phyloP scores from a whole-genome alignment of 495 filamentous ascomycete genomes.

The Immersiella caudata region DNA sequence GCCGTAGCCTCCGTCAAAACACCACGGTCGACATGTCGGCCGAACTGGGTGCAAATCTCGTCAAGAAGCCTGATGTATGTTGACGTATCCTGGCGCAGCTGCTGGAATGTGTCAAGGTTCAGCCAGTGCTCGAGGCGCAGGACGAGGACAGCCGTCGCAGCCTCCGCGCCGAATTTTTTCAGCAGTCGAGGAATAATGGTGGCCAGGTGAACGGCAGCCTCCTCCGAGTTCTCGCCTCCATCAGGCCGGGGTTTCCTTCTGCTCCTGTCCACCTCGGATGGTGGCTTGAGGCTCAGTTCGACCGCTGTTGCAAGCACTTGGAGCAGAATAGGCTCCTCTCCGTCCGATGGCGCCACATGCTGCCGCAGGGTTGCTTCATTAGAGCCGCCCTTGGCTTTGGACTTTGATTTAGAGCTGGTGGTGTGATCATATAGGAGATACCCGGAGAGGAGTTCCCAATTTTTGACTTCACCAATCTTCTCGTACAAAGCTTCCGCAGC shows the following conservation, averaged over 20 bases:
- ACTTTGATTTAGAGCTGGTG: slow-evolving; percentile 48
- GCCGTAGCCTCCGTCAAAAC: slow-evolving; percentile 84
- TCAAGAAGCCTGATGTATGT: slow-evolving; percentile 82
- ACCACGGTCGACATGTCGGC: slow-evolving; percentile 80
- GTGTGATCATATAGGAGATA: slow-evolving; percentile 94
- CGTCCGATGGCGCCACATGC: slow-evolving; percentile 70
- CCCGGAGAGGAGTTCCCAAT: slow-evolving; percentile 86
- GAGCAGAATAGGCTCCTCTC: slow-evolving; percentile 81
- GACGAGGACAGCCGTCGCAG: slow-evolving; percentile 81
- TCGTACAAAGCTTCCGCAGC: slow-evolving; percentile 85
- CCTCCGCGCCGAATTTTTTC: slow-evolving; percentile 89
- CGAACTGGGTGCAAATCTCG: slow-evolving; percentile 91
- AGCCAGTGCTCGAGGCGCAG: slow-evolving; percentile 85
- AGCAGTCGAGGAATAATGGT: slow-evolving; percentile 79
- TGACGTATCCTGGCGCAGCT: slow-evolving; percentile 81
- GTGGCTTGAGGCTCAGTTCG: slow-evolving; percentile 63
- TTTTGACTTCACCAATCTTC: slow-evolving; percentile 71
- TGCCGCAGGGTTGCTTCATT: slow-evolving; percentile 61
- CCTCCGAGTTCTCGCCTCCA: slow-evolving; percentile 66
- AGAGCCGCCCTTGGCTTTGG: slow-evolving; percentile 44
- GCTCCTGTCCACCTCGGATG: slow-evolving; percentile 63
- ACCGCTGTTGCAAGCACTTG: slow-evolving; percentile 83
- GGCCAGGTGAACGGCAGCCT: slow-evolving; percentile 73
- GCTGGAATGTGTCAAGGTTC: slow-evolving; percentile 84
- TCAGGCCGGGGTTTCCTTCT: slow-evolving; percentile 63